Conservation (phyloP, 106 monocot genomes). For the Platanthera zijinensis region DNA sequence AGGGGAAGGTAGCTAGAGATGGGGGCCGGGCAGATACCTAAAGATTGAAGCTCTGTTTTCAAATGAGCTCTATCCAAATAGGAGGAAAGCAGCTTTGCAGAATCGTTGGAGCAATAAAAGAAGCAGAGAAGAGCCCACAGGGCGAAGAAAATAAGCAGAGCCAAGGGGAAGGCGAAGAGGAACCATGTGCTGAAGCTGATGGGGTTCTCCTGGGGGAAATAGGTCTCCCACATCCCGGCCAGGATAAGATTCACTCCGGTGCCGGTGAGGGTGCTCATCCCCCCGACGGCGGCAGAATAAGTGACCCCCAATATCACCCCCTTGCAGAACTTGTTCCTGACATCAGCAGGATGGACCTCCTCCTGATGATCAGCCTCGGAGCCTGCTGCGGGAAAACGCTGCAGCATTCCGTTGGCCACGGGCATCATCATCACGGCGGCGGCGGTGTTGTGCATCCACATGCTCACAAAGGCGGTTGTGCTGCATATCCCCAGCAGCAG, state of each 20-base stretch:
- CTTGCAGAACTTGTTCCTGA: constrained; percentile 41
- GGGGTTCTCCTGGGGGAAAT: constrained; percentile 55
- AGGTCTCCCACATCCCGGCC: constrained; percentile 78
- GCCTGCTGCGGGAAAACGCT: constrained; percentile 16
- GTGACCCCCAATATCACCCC: constrained; percentile 75
- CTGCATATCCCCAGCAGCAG: constrained; percentile 82
- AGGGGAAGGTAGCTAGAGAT: background rate
- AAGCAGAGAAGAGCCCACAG: constrained; percentile 67
- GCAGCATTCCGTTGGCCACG: constrained; percentile 79
- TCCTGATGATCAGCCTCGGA: constrained; percentile 10
- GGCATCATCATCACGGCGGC: constrained; percentile 89
- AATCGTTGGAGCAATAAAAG: constrained; percentile 50
- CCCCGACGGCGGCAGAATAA: constrained; percentile 71
- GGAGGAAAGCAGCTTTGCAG: constrained; percentile 34
- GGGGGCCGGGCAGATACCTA: constrained; percentile 30
- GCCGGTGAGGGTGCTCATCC: constrained; percentile 78
- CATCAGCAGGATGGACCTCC: constrained; percentile 29
- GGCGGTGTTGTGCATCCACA: constrained; percentile 98
- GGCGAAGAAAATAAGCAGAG: constrained; percentile 57
- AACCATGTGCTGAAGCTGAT: constrained; percentile 86
- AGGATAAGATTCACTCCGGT: constrained; percentile 80
- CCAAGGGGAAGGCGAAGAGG: constrained; percentile 74
- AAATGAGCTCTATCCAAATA: constrained; percentile 65
- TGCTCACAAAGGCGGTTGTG: constrained; percentile 76
- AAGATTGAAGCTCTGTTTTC: constrained; percentile 59